These are phyloP conservation scores for Alternaria infectoria DNA, from an alignment of 2,329 filamentous ascomycete genomes.

Conservation along the genomic window DNA sequence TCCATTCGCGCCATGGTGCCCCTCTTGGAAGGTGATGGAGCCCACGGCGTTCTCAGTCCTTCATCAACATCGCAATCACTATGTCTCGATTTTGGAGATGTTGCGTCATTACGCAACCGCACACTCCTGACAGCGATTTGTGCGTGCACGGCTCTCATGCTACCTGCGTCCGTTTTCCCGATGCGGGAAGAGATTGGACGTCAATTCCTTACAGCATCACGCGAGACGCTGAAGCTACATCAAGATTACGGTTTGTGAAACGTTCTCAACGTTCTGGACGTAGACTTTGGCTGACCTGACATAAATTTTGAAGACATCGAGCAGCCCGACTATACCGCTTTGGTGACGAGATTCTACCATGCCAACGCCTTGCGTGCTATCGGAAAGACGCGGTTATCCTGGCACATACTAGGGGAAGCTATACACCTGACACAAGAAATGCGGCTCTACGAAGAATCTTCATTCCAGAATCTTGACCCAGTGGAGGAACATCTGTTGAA, in stretches of 20 bases:
- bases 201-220: background rate
- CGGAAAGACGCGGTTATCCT: background rate
- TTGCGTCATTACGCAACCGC: background rate
- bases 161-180: background rate
- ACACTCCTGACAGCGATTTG: background rate
- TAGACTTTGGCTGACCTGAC: background rate
- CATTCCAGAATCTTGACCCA: background rate
- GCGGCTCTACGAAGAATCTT: background rate
- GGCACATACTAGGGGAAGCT: background rate
- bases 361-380: background rate
- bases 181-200: background rate
- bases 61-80: background rate
- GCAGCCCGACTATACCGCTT: background rate
- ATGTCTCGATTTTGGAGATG: background rate
- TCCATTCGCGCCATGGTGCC: background rate
- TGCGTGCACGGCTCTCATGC: background rate
- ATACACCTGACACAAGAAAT: background rate
- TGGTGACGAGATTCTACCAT: background rate
- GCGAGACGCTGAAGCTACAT: background rate
- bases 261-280: background rate
- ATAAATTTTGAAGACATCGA: background rate
- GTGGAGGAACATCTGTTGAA: background rate
- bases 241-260: background rate
- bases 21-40: background rate
- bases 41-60: background rate